Conservation (phyloP, 75 land plant genomes). For the Pinus taeda region DNA sequence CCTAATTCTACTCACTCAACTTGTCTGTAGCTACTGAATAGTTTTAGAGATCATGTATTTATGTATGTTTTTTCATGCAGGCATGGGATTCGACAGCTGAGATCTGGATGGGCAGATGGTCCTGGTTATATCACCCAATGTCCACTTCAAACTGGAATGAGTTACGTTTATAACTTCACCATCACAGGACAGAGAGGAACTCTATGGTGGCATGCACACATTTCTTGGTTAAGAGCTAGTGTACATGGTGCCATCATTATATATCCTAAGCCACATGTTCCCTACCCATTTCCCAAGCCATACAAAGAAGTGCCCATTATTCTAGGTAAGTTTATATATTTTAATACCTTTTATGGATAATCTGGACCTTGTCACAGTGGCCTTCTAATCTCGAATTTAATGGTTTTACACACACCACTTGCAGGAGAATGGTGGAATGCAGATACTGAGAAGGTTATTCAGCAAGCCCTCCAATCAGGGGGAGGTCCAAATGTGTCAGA, state of each 20-base stretch:
- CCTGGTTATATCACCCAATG: too few relatives aligned
- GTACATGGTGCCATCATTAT: conserved; percentile 58
- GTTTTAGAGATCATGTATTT: too few relatives aligned
- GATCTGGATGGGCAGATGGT: too few relatives aligned
- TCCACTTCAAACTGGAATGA: conserved; percentile 39
- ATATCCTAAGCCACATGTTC: conserved; percentile 24
- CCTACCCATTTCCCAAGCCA: conserved; percentile 41
- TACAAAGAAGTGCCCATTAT: conserved; percentile 37
- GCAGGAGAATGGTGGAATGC: conserved; percentile 65
- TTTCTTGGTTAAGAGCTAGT: conserved; percentile 52
- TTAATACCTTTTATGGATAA: neutral
- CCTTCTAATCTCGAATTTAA: too few relatives aligned
- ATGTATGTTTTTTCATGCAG: too few relatives aligned
- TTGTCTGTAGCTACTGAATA: too few relatives aligned
- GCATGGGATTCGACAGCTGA: too few relatives aligned
- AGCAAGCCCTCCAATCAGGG: conserved; percentile 31
- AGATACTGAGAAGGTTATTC: conserved; percentile 37
- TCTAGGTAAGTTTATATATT: conserved; percentile 24
- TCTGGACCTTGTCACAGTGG: neutral
- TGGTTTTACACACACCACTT: neutral
- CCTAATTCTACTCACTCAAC: too few relatives aligned
- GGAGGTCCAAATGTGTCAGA: conserved; percentile 50
- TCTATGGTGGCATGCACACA: conserved; percentile 33
- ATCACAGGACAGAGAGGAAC: conserved; percentile 41
- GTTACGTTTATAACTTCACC: conserved; percentile 38